These are phyloP conservation scores for Tarenaya hassleriana DNA, from an alignment of 345 rosid species.

Conservation along the genomic window DNA sequence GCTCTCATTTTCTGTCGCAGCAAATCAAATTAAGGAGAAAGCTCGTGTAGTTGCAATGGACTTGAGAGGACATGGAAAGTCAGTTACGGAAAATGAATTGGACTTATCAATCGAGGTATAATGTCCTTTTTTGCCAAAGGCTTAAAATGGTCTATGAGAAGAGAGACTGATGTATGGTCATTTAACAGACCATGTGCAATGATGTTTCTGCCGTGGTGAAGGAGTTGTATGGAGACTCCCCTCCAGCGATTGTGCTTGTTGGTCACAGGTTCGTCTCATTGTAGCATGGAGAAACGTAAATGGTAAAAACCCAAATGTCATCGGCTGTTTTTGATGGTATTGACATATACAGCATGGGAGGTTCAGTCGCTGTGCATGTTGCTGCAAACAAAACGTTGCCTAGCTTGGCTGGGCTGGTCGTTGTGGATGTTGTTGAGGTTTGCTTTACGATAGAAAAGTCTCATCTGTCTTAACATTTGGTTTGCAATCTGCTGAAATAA, in stretches of 20 bases:
- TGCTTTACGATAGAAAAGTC: conserved; percentile 17
- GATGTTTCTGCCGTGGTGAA: conserved; percentile 74
- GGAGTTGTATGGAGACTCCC: conserved; percentile 76
- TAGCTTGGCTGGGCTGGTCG: conserved; percentile 77
- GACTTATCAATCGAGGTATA: conserved; percentile 82
- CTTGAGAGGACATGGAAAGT: conserved; percentile 92
- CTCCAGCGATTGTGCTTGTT: conserved; percentile 86
- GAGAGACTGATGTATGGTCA: conserved; percentile 10
- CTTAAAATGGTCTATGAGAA: not conserved
- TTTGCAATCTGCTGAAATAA: conserved; percentile 20
- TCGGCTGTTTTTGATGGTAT: conserved; percentile 10
- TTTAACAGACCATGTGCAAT: conserved; percentile 80
- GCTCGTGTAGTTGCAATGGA: conserved; percentile 85
- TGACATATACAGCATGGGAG: conserved; percentile 74
- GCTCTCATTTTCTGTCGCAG: conserved; percentile 77
- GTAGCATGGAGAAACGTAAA: conserved; percentile 5
- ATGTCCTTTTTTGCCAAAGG: not conserved
- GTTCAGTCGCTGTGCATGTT: conserved; percentile 88
- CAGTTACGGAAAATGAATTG: conserved; percentile 68
- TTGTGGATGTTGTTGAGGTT: conserved; percentile 98
- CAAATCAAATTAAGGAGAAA: conserved; percentile 80
- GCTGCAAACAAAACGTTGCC: conserved; percentile 71
- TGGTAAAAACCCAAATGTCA: not conserved
- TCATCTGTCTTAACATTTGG: conserved; percentile 10
- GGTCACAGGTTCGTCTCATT: conserved; percentile 71